phyloP scores from a whole-genome alignment of 371 early-diverging fungal genomes.

The Mortierella sp. region DNA sequence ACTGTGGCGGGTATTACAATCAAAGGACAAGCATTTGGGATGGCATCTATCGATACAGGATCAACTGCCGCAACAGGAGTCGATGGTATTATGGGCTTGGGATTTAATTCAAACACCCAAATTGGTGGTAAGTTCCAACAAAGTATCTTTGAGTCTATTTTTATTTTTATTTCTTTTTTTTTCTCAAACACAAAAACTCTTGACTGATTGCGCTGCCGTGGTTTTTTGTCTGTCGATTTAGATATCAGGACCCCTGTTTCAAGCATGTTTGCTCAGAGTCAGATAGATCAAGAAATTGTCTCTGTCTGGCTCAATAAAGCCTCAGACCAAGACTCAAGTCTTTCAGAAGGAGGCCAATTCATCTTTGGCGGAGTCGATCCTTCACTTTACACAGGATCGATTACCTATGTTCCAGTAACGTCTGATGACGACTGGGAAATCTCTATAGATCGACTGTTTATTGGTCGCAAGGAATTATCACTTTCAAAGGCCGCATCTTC shows the following conservation, averaged over 20 bases:
- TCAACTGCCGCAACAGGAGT: conserved; percentile 26
- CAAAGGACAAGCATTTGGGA: conserved; percentile 36
- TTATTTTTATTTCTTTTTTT: neutral
- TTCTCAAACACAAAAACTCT: neutral
- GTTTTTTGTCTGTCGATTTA: neutral
- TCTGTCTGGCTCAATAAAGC: conserved; percentile 56
- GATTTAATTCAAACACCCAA: conserved; percentile 38
- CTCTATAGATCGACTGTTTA: conserved; percentile 25
- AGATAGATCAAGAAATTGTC: conserved; percentile 39
- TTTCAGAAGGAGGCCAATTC: conserved; percentile 45
- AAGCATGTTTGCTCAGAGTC: conserved; percentile 16
- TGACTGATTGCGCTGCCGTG: too few species aligned
- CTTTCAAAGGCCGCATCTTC: conserved; percentile 26
- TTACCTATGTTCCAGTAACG: conserved; percentile 44
- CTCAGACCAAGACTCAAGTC: conserved; percentile 26
- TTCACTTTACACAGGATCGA: conserved; percentile 27
- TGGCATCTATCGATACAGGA: conserved; percentile 37
- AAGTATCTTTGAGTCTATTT: neutral
- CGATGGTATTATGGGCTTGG: conserved; percentile 51
- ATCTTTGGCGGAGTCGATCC: conserved; percentile 52
- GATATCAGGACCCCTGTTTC: neutral
- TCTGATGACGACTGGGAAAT: conserved; percentile 46
- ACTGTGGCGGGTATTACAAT: conserved; percentile 45
- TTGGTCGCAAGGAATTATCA: conserved; percentile 37
- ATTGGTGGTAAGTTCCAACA: conserved; percentile 20